Base-by-base conservation (phyloP, 1,284 basidiomycete species). In the Cutaneotrichosporon mucoides region DNA sequence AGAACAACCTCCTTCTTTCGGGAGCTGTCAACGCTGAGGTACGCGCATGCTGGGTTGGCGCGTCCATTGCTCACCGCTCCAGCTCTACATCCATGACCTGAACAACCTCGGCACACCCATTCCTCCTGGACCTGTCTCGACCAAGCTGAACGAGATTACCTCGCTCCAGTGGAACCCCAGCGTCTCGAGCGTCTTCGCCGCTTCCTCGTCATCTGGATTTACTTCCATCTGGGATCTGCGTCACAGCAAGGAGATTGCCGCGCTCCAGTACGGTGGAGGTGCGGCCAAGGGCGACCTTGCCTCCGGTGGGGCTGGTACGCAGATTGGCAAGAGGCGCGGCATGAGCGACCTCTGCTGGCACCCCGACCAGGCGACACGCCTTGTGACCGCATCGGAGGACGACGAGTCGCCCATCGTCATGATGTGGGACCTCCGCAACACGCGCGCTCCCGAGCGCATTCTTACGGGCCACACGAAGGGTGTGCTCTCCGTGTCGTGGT, bases 291-390 rank as follows among this genome's bases (percentile, higher is more conserved):
- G 75, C 13, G 77, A 76, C 62, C 84, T 85, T 36, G 86, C 87
- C 1, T 81, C 81, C 15, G 78, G 80, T 33, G 82, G 84, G 53
- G 85, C 84, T 55, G 85, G 86, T 11, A 82, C 89, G 76, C 86
- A 86, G 24, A 84, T 87, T 38, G 89, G 90, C 41, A 88, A 89
- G 12, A 81, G 90, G 57, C 83, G 91, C 54, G 92, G 92, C 11
- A 95, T 98, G 89, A 97, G 93, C 73, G 91, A 92, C 71, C 92
- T 99, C 61, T 90, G 90, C 61, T 99, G 95, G 95, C 94, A 97
- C 78, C 95, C 95, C 0, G 92, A 96, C 67, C 92, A 92, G 91
- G 87, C 92, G 6, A 98, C 94, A 5, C 85, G 92, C 65, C 84
- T 99, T 9, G 89, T 95, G 49, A 98, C 95, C 1, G 88, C 94